These are phyloP conservation scores for Colletotrichum trifolii DNA, from an alignment of 2,329 filamentous ascomycete species.

Conservation along the genomic window DNA sequence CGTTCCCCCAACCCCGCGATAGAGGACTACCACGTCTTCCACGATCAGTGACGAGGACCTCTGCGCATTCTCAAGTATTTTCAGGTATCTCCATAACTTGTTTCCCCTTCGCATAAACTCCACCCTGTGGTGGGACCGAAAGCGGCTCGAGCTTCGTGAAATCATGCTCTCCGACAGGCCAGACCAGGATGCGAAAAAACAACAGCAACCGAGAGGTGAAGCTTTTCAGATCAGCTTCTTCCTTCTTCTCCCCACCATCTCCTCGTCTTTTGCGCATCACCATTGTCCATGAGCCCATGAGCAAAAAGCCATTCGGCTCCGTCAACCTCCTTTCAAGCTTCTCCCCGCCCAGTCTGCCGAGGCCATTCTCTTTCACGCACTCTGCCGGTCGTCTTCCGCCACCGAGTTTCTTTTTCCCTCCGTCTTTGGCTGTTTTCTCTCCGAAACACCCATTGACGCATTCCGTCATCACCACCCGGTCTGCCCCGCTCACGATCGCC, in stretches of 20 bases:
- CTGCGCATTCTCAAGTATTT: too few species aligned
- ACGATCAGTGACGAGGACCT: too few species aligned
- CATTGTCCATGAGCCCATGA: slow-evolving; percentile 1
- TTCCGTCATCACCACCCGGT: not conserved
- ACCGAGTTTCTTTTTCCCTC: not conserved
- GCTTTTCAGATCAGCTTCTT: slow-evolving; percentile 10
- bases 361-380: not conserved
- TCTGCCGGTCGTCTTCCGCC: not conserved
- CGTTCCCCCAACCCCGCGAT: slow-evolving; percentile 31
- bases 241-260: slow-evolving; percentile 16
- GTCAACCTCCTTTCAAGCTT: not conserved
- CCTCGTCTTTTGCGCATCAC: not conserved
- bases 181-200: slow-evolving; percentile 11
- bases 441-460: not conserved
- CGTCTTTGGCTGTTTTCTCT: not conserved
- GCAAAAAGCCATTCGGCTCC: too few species aligned
- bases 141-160: slow-evolving; percentile 35
- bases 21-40: not conserved
- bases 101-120: slow-evolving; percentile 19
- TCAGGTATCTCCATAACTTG: slow-evolving; percentile 18
- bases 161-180: slow-evolving; percentile 11
- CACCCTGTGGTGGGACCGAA: slow-evolving; percentile 8
- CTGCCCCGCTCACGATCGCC: not conserved
- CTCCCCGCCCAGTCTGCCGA: not conserved
- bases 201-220: slow-evolving; percentile 18